phyloP scores from a whole-genome alignment of 345 rosid species.

The Noccaea bulbosa region DNA sequence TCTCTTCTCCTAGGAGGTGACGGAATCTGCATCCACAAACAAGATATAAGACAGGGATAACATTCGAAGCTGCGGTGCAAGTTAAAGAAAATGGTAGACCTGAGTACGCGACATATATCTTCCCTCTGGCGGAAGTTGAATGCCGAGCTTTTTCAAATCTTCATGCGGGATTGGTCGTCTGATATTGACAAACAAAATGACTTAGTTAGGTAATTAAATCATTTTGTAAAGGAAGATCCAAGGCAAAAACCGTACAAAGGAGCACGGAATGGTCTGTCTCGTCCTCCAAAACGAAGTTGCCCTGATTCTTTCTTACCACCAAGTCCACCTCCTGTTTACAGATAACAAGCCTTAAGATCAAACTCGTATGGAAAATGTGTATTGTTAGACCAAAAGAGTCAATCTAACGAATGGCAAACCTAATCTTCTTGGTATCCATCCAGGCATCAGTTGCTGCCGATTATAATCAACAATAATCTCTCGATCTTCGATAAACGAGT shows the following conservation, averaged over 20 bases:
- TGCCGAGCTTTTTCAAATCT: conserved; percentile 82
- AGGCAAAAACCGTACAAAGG: conserved; percentile 63
- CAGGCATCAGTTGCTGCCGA: conserved; percentile 88
- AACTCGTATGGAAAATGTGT: not conserved
- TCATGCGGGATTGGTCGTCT: conserved; percentile 84
- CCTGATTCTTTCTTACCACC: conserved; percentile 97
- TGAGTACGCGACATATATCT: conserved; percentile 75
- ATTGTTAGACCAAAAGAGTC: not conserved
- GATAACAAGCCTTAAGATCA: not conserved
- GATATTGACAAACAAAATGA: conserved; percentile 32
- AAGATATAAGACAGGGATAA: not conserved
- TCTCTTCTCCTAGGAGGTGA: conserved; percentile 84
- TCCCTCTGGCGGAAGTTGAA: conserved; percentile 94
- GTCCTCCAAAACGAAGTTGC: conserved; percentile 95
- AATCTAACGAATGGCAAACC: conserved; percentile 53
- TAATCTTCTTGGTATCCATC: conserved; percentile 99
- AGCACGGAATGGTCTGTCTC: conserved; percentile 97
- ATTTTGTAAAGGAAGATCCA: not conserved
- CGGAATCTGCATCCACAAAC: conserved; percentile 61
- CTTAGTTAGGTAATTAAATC: too few relatives aligned
- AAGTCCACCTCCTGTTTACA: conserved; percentile 81
- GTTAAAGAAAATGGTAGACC: conserved; percentile 45
- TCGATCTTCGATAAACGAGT: conserved; percentile 66
- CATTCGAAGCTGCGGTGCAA: conserved; percentile 6
- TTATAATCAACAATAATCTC: conserved; percentile 89